These are phyloP conservation scores for Pyrenula massariospora DNA, from an alignment of 495 filamentous ascomycete species.

Conservation along the genomic window DNA sequence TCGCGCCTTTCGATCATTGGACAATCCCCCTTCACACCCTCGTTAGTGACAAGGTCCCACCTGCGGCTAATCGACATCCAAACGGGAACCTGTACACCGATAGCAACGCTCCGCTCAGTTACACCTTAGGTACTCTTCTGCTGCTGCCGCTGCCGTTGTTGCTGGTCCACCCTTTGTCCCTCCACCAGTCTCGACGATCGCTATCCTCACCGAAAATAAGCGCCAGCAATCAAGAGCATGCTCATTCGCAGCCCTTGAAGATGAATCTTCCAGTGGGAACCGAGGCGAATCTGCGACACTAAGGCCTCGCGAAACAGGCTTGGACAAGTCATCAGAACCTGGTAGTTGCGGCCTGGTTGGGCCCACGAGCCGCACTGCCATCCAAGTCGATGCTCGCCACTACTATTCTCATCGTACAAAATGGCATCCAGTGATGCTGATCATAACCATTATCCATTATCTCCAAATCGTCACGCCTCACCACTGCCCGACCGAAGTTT, in stretches of 20 bases:
- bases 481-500: neutral
- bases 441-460: neutral
- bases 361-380: neutral
- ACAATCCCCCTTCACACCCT: neutral
- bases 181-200: neutral
- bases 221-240: neutral
- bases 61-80: neutral
- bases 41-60: neutral
- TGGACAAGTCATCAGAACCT: neutral
- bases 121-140: neutral
- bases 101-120: neutral
- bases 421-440: neutral
- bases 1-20: neutral
- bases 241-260: neutral
- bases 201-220: neutral
- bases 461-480: neutral
- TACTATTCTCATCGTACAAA: neutral
- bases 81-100: neutral
- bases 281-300: neutral
- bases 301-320: neutral
- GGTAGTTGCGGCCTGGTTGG: neutral
- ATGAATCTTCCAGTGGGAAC: neutral
- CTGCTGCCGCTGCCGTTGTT: neutral
- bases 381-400: neutral
- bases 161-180: neutral